Evolutionary conservation across 805 yeast species (phyloP).

Genomic region (Teunomyces lycoperdinae): DNA sequence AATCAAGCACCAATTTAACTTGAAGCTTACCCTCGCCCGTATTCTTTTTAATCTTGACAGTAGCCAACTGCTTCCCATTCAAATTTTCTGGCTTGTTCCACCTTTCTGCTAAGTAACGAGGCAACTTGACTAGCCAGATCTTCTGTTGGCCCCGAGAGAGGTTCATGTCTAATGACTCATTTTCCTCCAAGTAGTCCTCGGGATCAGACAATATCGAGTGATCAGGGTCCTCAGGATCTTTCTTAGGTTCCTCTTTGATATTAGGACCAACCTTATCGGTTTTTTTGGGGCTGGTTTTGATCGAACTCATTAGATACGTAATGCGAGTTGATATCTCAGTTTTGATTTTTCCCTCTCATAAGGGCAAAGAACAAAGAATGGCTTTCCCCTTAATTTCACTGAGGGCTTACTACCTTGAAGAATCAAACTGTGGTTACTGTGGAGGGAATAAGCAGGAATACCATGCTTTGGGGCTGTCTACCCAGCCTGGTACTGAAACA

Average conservation of each 20-base stretch:
- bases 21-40: constrained; percentile 30
- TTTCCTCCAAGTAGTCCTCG: constrained; percentile 45
- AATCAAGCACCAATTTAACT: constrained; percentile 57
- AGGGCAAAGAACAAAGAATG: no score
- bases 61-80: constrained; percentile 76
- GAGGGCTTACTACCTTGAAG: background rate
- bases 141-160: constrained; percentile 60
- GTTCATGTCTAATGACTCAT: constrained; percentile 79
- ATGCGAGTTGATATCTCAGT: constrained; percentile 1
- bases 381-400: background rate
- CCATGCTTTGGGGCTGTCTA: constrained; percentile 24
- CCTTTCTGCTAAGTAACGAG: constrained; percentile 76
- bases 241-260: constrained; percentile 2
- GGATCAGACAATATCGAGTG: constrained; percentile 42
- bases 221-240: constrained; percentile 16
- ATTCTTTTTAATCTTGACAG: constrained; percentile 67
- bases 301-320: constrained; percentile 8
- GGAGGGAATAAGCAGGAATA: constrained; percentile 30
- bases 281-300: constrained; percentile 13
- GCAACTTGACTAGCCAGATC: constrained; percentile 90
- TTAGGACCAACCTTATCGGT: background rate
- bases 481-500: no score
- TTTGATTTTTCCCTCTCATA: background rate
- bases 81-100: constrained; percentile 65
- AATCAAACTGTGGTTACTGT: background rate